These are phyloP conservation scores for Gymnopilus junonius DNA, from an alignment of 768 basidiomycete species.

Conservation along the genomic window DNA sequence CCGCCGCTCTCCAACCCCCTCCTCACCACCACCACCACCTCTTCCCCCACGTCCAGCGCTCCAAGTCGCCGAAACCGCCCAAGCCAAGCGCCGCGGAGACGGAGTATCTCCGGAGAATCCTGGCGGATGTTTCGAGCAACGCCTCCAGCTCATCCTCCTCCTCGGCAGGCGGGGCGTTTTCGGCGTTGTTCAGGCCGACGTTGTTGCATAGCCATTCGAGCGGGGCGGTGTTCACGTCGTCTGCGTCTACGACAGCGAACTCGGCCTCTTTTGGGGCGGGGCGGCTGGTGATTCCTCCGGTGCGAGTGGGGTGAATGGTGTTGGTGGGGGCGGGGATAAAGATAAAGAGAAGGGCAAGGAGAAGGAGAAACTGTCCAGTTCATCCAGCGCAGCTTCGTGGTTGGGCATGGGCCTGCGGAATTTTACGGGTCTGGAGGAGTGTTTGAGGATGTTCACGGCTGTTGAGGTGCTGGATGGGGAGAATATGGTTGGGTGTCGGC, in stretches of 20 bases:
- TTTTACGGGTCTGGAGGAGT: conserved; percentile 73
- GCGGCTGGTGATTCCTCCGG: background rate
- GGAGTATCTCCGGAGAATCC: conserved; percentile 69
- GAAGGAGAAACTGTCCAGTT: conserved; percentile 4
- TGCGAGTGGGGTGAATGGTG: background rate
- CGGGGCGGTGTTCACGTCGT: conserved; percentile 1
- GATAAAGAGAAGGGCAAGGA: conserved; percentile 6
- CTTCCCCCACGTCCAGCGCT: conserved; percentile 31
- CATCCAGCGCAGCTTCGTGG: too few species aligned
- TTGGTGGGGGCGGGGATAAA: background rate
- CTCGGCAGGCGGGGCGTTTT: background rate
- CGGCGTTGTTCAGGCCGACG: conserved; percentile 44
- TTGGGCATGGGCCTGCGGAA: conserved; percentile 50
- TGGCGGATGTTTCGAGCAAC: conserved; percentile 61
- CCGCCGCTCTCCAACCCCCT: background rate
- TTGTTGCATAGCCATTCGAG: conserved; percentile 23
- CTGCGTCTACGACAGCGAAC: background rate
- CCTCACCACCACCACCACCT: conserved; percentile 12
- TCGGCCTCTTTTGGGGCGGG: background rate
- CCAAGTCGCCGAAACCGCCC: conserved; percentile 53
- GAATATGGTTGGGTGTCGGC: conserved; percentile 90
- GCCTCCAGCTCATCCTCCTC: conserved; percentile 27
- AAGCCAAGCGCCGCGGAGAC: conserved; percentile 61
- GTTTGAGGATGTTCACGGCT: conserved; percentile 83
- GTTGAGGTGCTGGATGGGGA: conserved; percentile 95